Percentiles rank a stretch among this genome's conserved stretches.
Conservation (phyloP, 2,329 filamentous ascomycete species). For the Magnaporthiopsis poae region DNA sequence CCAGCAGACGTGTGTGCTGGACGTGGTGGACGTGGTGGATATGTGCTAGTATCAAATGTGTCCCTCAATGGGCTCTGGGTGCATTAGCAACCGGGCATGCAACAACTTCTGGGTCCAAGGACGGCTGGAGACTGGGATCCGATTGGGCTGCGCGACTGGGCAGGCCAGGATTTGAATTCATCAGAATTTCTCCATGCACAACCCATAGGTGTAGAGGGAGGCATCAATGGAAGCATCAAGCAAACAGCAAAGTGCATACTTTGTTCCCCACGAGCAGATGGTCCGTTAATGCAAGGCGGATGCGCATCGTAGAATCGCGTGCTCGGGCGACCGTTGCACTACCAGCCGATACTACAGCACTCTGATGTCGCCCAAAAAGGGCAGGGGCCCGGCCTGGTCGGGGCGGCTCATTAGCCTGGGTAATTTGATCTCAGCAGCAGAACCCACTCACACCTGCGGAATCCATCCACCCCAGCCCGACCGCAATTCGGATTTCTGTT, state of each 20-base stretch:
- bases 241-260: background rate
- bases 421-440: conserved; percentile 5
- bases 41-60: no score
- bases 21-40: no score
- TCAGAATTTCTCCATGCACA: background rate
- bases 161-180: background rate
- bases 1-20: background rate
- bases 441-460: conserved; percentile 8
- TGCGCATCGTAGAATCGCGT: background rate
- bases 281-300: background rate
- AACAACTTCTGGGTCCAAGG: no score
- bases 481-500: conserved; percentile 1
- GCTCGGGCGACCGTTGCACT: background rate
- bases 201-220: background rate
- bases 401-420: conserved; percentile 2
- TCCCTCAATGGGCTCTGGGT: background rate
- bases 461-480: conserved; percentile 7
- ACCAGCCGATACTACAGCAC: background rate
- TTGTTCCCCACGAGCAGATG: background rate
- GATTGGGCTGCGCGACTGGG: background rate
- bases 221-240: background rate
- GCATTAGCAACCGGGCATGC: background rate
- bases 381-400: background rate
- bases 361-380: background rate
- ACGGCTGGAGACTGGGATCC: background rate